Base-by-base conservation (phyloP, 352 stramenopile genomes). In the Globisporangium spinosum region DNA sequence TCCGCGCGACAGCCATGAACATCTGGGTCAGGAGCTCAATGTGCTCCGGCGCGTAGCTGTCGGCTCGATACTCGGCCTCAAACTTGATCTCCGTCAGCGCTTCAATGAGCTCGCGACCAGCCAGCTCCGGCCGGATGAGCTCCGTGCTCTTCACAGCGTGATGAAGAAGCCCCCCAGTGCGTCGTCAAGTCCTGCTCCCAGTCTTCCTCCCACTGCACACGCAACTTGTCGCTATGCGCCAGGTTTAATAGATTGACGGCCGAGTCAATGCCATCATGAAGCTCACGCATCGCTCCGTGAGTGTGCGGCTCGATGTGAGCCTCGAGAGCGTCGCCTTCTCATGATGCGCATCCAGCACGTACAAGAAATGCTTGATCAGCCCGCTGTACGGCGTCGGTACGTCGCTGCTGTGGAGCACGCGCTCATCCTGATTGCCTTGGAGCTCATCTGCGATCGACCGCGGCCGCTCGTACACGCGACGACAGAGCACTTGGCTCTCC, bases 41-140 rank as follows among this genome's bases (percentile, higher is more conserved):
- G n/a, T 56, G 22, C 22, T 32, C 49, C 10, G 49, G 49, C 49
- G 49, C 10, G 49, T 56, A 20, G 49, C 13, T 27, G 25, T 20
- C 49, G 8, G n/a, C 49, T 7, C 22, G 22, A 17, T 32, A 15
- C 9, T 56, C n/a, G 5, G 25, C 32, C 49, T 56, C 49, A 17
- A 32, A 56, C 10, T 56, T 56, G 49, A 56, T 12, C 49, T 56
- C 49, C 49, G 9, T 56, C n/a, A 56, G 49, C n/a, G 49, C 49
- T 56, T 56, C 49, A 56, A 56, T 56, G 49, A 56, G 49, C n/a
- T 23, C 22, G 49, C 13, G 9, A 15, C 8, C 22, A 12, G 1
- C 9, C 10, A 56, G 22, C 49, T 56, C 49, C n/a, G 49, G 32
- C 4, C 3, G 3, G 10, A 56, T 32, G 3, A 4, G 10, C 51